Percentiles rank a stretch among this genome's conserved stretches.
phyloP scores from a whole-genome alignment of 257 asterid genomes.

The Rehmannia glutinosa region DNA sequence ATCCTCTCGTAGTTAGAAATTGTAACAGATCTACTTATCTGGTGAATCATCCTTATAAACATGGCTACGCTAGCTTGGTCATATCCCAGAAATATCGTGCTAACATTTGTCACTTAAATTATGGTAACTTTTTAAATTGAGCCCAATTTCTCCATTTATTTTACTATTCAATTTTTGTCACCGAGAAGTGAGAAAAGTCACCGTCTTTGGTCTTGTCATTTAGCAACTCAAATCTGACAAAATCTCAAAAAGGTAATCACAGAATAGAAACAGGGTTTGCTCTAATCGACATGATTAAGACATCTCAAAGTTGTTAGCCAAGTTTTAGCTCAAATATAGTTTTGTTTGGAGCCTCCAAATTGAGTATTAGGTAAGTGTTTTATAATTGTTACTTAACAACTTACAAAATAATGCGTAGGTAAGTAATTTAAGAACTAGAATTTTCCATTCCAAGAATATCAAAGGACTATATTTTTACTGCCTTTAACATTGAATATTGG shows the following conservation, averaged over 20 bases:
- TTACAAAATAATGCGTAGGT: too few species aligned
- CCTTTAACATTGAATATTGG: too few species aligned
- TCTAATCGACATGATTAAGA: too few species aligned
- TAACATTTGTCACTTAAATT: slow-evolving; percentile 16
- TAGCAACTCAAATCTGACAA: slow-evolving; percentile 14
- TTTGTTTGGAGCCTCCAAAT: too few species aligned
- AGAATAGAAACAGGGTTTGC: background rate
- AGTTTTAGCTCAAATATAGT: too few species aligned
- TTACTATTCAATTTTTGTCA: slow-evolving; percentile 16
- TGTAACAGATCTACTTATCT: background rate
- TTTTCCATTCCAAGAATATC: background rate
- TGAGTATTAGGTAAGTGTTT: too few species aligned
- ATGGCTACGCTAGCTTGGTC: background rate
- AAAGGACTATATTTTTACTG: too few species aligned
- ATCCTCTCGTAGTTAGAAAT: too few species aligned
- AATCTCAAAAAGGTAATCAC: too few species aligned
- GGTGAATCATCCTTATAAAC: background rate
- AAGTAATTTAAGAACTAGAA: too few species aligned
- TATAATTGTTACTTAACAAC: too few species aligned
- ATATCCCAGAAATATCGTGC: slow-evolving; percentile 20
- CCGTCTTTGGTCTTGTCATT: slow-evolving; percentile 45
- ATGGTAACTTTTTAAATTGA: background rate
- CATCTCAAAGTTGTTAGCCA: too few species aligned
- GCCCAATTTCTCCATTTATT: slow-evolving; percentile 2
- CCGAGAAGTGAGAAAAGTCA: slow-evolving; percentile 38